These are phyloP conservation scores for Piloderma croceum DNA, from an alignment of 768 basidiomycete genomes.

Conservation along the genomic window DNA sequence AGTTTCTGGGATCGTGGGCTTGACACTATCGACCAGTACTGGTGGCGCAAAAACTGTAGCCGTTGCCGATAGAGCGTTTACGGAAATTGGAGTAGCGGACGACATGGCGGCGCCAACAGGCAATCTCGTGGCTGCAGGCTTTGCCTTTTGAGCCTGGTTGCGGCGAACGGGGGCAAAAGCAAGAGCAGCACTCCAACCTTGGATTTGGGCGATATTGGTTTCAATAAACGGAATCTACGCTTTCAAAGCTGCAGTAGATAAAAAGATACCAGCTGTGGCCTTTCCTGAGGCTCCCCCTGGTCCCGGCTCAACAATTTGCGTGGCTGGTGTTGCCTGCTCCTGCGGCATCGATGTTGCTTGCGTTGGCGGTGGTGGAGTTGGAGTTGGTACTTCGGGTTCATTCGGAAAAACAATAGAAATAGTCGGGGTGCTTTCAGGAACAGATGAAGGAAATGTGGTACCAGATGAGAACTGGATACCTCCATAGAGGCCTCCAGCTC, in stretches of 20 bases:
- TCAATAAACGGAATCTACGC: slow-evolving; percentile 55
- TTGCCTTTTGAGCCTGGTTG: slow-evolving; percentile 50
- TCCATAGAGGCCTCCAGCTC: slow-evolving; percentile 81
- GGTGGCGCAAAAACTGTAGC: slow-evolving; percentile 73
- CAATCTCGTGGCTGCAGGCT: slow-evolving; percentile 44
- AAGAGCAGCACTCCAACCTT: slow-evolving; percentile 88
- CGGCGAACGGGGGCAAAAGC: slow-evolving; percentile 83
- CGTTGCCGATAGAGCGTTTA: slow-evolving; percentile 40
- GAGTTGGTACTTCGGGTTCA: slow-evolving; percentile 18
- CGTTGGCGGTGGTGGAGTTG: slow-evolving; percentile 18
- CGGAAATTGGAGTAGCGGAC: slow-evolving; percentile 9
- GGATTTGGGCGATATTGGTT: slow-evolving; percentile 27
- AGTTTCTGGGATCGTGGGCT: slow-evolving; percentile 29
- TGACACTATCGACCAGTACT: slow-evolving; percentile 37
- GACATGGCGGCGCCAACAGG: slow-evolving; percentile 61
- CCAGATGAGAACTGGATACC: slow-evolving; percentile 80
- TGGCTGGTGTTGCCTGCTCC: slow-evolving; percentile 14
- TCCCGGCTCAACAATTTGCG: slow-evolving; percentile 15
- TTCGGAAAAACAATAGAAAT: too few species aligned
- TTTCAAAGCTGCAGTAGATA: slow-evolving; percentile 41
- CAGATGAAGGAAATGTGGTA: slow-evolving; percentile 46
- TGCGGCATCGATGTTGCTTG: slow-evolving; percentile 25
- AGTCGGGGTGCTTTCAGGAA: slow-evolving; percentile 17
- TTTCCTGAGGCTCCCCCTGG: slow-evolving; percentile 35
- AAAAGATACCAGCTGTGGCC: slow-evolving; percentile 53